Evolutionary conservation across 495 filamentous ascomycete species (phyloP), one percentile per base, ranked within the genome.

Genomic region (Clohesyomyces aquaticus): DNA sequence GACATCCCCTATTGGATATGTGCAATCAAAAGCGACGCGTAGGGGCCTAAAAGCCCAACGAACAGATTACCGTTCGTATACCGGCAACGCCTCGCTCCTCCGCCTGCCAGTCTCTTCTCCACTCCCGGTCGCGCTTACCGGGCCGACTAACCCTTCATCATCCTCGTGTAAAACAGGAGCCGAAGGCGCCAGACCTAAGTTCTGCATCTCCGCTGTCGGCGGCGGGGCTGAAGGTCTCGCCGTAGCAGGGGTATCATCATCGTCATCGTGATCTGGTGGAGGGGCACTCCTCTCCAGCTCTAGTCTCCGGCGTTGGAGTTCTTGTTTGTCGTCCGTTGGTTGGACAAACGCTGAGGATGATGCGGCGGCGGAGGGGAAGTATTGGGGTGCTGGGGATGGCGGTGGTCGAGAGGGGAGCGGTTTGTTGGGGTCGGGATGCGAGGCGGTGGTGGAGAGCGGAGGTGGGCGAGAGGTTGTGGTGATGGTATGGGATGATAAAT

Each of bases 251-350:
- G 14, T 42, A 1, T 66, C 54, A 41, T 78, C 77, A n/a, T 78
- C 79, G 35, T 85, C 79, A 22, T 78, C 77, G n/a, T n/a, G n/a
- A 0, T 80, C 75, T 14, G 79, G 72, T 47, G 48, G 48, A 10
- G 91, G 92, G 2, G 88, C 83, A 70, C 88, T 93, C 0, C 85
- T 85, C 68, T 91, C 86, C 61, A 82, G 81, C 49, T 93, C 77
- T 3, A 96, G 75, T 58, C 90, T 81, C 49, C 81, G 85, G 4
- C 90, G 83, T 70, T 96, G 90, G 21, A 91, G 79, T 69, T 96
- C 93, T 68, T 88, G 86, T 72, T 96, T 96, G 71, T 96, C 93
- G 22, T 91, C 90, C n/a, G 75, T 75, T 41, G 60, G 64, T 32
- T 48, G 46, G 18, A 55, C 49, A 11, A 56, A 46, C 18, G 64